Base-by-base conservation (phyloP, 2,329 filamentous ascomycete species). In the Westerdykella ornata region DNA sequence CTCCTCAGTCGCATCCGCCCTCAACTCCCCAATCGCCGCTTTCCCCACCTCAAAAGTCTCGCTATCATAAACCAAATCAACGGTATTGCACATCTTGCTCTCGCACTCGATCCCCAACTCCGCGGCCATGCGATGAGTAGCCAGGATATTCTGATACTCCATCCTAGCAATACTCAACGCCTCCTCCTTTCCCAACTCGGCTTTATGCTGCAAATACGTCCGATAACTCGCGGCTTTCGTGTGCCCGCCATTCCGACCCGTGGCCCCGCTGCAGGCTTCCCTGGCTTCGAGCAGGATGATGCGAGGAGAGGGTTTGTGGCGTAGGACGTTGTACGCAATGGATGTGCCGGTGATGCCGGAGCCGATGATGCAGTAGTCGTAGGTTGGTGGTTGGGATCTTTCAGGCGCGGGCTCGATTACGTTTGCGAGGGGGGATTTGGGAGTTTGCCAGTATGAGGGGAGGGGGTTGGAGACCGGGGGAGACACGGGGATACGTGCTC, bases 1-100 rank as follows among this genome's bases (percentile, higher is more conserved):
- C 14, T 59, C 43, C 1, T 51, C 49, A 0, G n/a, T 45, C 1
- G 51, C 50, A 47, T 61, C 58, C 0, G 28, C 41, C 17, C 42
- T 43, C 17, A 66, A 34, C 8, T 45, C 41, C 11, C 54, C 38
- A 29, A 65, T 59, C 0, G 60, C 54, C 12, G 31, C 14, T 33
- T 56, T 57, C 0, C 62, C 63, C 3, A 35, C 5, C 26, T 59
- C 49, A 38, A 63, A 67, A 0, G 57, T 56, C 11, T 37, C 34
- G 11, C 44, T 15, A 37, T 79, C 74, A 53, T 79, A 81, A 22
- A 81, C 65, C 2, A 81, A 63, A 54, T 82, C 78, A 2, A 80
- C 69, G 0, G 79, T 82, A 17, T 71, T 65, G 48, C 76, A 73
- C 8, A 69, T 55, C 29, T 62, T 53, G 37, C 69, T 72, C 51